Evolutionary conservation across 352 stramenopile genomes (phyloP), one percentile per base, ranked within the genome.

Genomic region (Phytophthora aleatoria): DNA sequence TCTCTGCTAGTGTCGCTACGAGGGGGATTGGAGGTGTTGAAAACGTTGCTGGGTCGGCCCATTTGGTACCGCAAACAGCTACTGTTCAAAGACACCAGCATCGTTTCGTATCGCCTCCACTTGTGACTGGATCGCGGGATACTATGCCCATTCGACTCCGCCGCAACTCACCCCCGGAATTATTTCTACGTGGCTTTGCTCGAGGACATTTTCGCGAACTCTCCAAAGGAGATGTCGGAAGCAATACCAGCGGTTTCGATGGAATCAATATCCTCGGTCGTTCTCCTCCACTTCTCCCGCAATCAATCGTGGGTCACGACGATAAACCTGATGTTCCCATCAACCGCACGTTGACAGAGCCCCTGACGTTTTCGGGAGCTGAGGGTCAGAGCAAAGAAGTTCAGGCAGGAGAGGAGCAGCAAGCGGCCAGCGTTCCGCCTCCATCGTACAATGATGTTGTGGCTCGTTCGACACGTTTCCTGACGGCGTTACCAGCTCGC

Each of bases 381-480:
- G 49, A 49, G 5, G 13, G 49, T 51, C 41, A 39, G 9, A 54
- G 31, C n/a, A 56, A 58, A 50, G 10, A 5, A 3, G 27, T 28
- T 47, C 41, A 60, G 51, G 45, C 65, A 16, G 20, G 20, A 20
- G 20, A 20, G 20, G 26, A 69, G 16, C 51, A 66, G 26, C 49
- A 69, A 13, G 28, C 45, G 12, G 45, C 28, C 5, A 53, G 13
- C 8, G 26, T 57, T 2, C 35, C 53, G 16, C 80, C 81, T 12
- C 85, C 81, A 26, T 77, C 74, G 1, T 89, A 84, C 63, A 81
- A 72, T 35, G 85, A 94, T 42, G 73, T 88, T 26, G 85, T 94
- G 10, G 38, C 81, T 35, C 77, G 85, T 2, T 92, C 83, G 3
- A 94, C 86, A 12, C 76, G 83, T 30, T 94, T 94, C 31, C 70